Base-by-base conservation (phyloP, 768 basidiomycete species). In the Guyanaporus albipodus region DNA sequence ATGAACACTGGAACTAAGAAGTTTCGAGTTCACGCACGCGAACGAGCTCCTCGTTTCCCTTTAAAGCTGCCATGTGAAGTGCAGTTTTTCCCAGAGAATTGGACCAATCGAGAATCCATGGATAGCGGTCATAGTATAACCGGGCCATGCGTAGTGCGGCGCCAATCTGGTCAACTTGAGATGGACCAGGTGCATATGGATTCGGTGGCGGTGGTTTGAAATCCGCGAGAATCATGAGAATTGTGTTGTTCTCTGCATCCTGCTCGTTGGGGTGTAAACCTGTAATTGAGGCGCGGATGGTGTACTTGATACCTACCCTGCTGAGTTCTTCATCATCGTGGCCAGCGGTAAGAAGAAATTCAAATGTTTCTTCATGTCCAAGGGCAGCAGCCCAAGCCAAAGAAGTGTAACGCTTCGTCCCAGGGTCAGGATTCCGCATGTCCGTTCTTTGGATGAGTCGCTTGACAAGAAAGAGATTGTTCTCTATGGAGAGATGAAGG, bases 301-400 rank as follows among this genome's bases (percentile, higher is more conserved):
- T 31, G 48, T 10, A 27, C 46, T 31, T 37, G 29, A 49, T 36
- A 73, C 84, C 58, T 61, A 93, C 94, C 76, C 81, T 82, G 69
- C 87, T 93, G 50, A 92, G 72, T 66, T 97, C 94, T 46, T 88
- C 84, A 61, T 97, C 93, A 63, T 97, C 94, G 63, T 96, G 94
- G 26, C 91, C 91, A 18, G 78, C 81, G 52, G 74, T 79, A 42
- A 95, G 72, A 44, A 97, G 73, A 68, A 85, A 96, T 60, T 96
- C 92, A 55, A 95, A 97, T 2, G 90, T 92, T 62, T 95, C 93
- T 60, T 94, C 85, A 50, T 90, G 83, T 0, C 89, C 91, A 31
- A 90, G 78, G 1, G 87, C 79, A 18, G 92, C 92, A 2, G 93
- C 83, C 92, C 91, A 97, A 5, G 91, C 90, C 8, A 97, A 67